These are phyloP conservation scores for Dictyostelium firmibasis DNA, from an alignment of 78 protist genomes.

Conservation along the genomic window DNA sequence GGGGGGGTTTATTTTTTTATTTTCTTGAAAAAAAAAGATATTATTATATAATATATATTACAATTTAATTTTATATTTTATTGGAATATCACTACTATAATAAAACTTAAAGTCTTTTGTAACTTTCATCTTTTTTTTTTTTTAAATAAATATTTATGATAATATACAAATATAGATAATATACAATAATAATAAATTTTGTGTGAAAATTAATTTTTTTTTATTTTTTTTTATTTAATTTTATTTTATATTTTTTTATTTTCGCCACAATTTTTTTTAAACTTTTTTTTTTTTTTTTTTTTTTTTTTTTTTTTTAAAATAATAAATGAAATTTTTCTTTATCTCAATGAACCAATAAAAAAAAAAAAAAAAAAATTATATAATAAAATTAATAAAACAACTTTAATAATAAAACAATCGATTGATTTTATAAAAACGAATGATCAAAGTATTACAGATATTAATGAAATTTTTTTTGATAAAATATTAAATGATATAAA, in stretches of 20 bases:
- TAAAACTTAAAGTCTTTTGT: constrained; percentile 65
- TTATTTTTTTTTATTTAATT: neutral
- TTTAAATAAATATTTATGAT: neutral
- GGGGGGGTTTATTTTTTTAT: neutral
- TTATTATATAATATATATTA: neutral
- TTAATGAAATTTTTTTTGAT: no score
- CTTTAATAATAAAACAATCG: no score
- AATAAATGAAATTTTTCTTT: no score
- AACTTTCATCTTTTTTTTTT: constrained; percentile 37
- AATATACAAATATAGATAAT: neutral
- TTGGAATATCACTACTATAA: constrained; percentile 64
- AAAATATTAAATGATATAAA: no score
- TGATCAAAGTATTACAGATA: no score
- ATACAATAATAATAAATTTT: neutral
- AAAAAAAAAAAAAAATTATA: no score
- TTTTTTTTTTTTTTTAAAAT: neutral
- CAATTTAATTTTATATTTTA: constrained; percentile 73
- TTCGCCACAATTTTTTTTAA: no score
- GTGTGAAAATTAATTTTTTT: neutral
- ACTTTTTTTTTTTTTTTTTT: neutral
- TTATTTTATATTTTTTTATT: neutral
- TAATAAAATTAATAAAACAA: no score
- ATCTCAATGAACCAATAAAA: no score
- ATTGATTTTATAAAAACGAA: no score
- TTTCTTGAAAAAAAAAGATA: no score